These are phyloP conservation scores for Capniomyces stellatus DNA, from an alignment of 371 early-diverging fungal species.

Conservation along the genomic window DNA sequence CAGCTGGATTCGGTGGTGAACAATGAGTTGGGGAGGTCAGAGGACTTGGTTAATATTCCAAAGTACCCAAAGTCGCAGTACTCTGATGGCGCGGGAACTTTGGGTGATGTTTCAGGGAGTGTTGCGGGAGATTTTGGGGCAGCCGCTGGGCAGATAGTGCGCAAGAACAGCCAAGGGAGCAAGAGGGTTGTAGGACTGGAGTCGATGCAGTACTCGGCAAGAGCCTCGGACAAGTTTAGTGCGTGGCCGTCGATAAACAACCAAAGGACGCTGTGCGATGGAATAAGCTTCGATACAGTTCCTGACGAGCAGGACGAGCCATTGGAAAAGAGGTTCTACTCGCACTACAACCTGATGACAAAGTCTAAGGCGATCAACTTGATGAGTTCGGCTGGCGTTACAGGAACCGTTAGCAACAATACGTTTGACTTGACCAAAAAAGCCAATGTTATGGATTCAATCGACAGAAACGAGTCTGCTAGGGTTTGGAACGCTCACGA, in stretches of 20 bases:
- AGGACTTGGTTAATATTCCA: constrained; percentile 18
- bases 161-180: neutral
- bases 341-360: neutral
- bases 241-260: constrained; percentile 23
- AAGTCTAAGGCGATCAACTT: constrained; percentile 3
- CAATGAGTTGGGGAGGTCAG: constrained; percentile 72
- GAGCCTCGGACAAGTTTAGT: constrained; percentile 22
- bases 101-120: too few relatives aligned
- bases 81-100: too few relatives aligned
- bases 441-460: constrained; percentile 2
- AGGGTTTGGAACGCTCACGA: constrained; percentile 4
- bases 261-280: constrained; percentile 4
- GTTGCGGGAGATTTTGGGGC: too few relatives aligned
- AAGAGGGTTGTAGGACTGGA: constrained; percentile 10
- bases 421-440: constrained; percentile 5
- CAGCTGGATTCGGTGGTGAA: constrained; percentile 87
- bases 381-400: neutral
- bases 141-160: neutral
- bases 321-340: too few relatives aligned
- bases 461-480: constrained; percentile 8
- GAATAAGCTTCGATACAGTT: too few relatives aligned
- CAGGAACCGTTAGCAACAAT: neutral
- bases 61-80: constrained; percentile 5
- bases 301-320: too few relatives aligned
- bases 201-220: constrained; percentile 20